These are phyloP conservation scores for Globisporangium yorkense DNA, from an alignment of 352 stramenopile genomes.

Conservation along the genomic window DNA sequence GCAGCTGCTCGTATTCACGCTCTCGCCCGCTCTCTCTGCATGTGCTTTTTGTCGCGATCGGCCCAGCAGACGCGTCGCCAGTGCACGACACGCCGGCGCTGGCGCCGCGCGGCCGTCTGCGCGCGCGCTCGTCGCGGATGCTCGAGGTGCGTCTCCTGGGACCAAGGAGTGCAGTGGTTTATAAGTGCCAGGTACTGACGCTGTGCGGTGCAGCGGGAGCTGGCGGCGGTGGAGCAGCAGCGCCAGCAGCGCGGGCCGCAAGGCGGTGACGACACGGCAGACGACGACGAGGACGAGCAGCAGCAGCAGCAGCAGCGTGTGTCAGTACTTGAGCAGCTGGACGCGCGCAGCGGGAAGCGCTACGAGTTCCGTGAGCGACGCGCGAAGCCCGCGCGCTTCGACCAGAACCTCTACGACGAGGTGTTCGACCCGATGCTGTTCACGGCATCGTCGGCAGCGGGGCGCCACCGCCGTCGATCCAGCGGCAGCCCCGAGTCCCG, in stretches of 20 bases:
- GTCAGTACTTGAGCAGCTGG: conserved; percentile 9
- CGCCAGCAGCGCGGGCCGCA: conserved; percentile 10
- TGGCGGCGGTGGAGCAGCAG: conserved; percentile 18
- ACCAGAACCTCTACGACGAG: conserved; percentile 63
- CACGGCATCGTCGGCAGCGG: background rate
- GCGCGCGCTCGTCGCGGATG: conserved; percentile 14
- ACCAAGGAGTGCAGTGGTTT: too few species aligned
- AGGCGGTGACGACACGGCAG: conserved; percentile 6
- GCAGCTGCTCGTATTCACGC: background rate
- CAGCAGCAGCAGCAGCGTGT: background rate
- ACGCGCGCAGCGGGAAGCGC: conserved; percentile 10
- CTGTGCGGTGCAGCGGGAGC: background rate
- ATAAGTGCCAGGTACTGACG: background rate
- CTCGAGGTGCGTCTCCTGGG: conserved; percentile 7
- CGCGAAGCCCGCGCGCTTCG: conserved; percentile 51
- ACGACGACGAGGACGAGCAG: conserved; percentile 12
- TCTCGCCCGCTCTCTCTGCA: background rate
- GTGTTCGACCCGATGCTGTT: conserved; percentile 40
- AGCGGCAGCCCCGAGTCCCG: conserved; percentile 4
- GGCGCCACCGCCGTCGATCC: background rate
- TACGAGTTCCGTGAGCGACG: conserved; percentile 54
- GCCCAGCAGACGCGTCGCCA: conserved; percentile 15
- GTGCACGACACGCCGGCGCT: conserved; percentile 2
- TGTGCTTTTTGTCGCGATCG: background rate
- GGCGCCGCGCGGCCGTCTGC: conserved; percentile 13